Evolutionary conservation across 2,329 filamentous ascomycete species (phyloP).

Genomic region (Trichophyton simii): DNA sequence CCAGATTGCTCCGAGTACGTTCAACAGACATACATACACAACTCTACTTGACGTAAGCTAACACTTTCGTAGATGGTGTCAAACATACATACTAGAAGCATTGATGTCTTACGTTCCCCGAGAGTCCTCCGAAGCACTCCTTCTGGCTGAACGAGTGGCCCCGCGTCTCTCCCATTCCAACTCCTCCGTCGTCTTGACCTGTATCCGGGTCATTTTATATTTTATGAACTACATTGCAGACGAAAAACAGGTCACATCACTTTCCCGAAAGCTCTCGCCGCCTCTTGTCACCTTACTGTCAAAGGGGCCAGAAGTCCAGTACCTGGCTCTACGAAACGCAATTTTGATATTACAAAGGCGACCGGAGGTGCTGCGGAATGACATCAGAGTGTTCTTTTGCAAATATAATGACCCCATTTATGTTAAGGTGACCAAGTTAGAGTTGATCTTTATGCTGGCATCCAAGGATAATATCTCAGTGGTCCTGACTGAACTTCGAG

Average conservation of each 20-base stretch:
- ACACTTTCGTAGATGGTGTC: conserved; percentile 61
- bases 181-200: conserved; percentile 89
- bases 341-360: conserved; percentile 84
- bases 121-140: conserved; percentile 71
- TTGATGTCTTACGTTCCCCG: conserved; percentile 96
- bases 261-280: conserved; percentile 88
- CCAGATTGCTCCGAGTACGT: conserved; percentile 92
- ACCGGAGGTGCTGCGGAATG: conserved; percentile 86
- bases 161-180: conserved; percentile 96
- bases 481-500: conserved; percentile 81
- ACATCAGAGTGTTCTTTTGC: conserved; percentile 98
- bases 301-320: conserved; percentile 97
- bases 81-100: conserved; percentile 95
- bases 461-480: conserved; percentile 92
- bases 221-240: conserved; percentile 98
- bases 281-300: conserved; percentile 88
- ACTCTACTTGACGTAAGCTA: neutral
- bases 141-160: conserved; percentile 85
- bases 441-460: conserved; percentile 97
- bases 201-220: conserved; percentile 90
- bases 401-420: conserved; percentile 99
- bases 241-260: conserved; percentile 69
- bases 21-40: neutral
- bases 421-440: conserved; percentile 96
- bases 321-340: conserved; percentile 84